Evolutionary conservation across 225 moss, liverwort and hornwort genomes (phyloP), one percentile per base, ranked within the genome.

Genomic region (Marchantia polymorpha): DNA sequence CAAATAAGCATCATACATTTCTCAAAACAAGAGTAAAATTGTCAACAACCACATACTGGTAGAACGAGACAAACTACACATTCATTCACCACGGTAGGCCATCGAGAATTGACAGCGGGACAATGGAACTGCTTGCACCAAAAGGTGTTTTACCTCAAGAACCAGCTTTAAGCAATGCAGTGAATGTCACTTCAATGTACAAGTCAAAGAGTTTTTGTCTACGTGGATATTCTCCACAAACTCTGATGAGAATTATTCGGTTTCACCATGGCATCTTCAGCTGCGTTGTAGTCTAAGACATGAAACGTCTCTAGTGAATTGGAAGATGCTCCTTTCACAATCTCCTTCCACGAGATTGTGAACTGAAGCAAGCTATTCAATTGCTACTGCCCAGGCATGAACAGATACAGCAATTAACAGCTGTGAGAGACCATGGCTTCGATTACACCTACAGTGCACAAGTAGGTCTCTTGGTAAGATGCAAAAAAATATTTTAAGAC

Each of bases 391-490:
- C 50, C 10, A 17, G 10, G 48, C 65, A 29, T 65, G 29, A 65
- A 29, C 65, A 9, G 68, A 39, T 68, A 16, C 17, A 69, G 46
- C 67, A 47, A 69, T 19, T 25, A 75, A 31, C 74, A 75, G 74
- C 74, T 75, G 26, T 27, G 31, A 59, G 75, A 59, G 54, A 75
- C 75, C 39, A 60, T 75, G 59, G 75, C 73, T 73, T 53, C 73
- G 27, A 73, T 52, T 73, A 73, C 73, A 73, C 73, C 52, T 52
- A 73, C 52, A 73, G 25, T 25, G 73, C 73, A 52, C 73, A 73
- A 73, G 70, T 70, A 73, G 73, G 73, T 26, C 27, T 53, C 51
- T 73, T 50, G 73, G 73, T 27, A 73, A 73, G 73, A 73, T 73
- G 73, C 73, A 73, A 73, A 73, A 73, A 51, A n/a, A n/a, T n/a